These are phyloP conservation scores for Citrus inodora DNA, from an alignment of 345 rosid genomes.

Conservation along the genomic window DNA sequence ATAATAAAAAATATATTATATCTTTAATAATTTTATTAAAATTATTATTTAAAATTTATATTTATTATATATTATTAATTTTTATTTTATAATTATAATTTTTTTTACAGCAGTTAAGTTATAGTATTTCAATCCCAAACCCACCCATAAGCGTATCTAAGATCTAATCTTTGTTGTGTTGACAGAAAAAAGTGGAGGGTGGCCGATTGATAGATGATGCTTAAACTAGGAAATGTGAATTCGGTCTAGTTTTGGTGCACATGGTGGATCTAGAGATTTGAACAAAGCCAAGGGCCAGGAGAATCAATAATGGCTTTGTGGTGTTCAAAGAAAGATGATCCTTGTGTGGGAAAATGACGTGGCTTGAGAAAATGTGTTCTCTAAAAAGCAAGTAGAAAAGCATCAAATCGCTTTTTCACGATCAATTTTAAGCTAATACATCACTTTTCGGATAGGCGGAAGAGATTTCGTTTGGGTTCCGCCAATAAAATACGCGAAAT, in stretches of 20 bases:
- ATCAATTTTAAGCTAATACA: background rate
- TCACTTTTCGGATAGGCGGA: constrained; percentile 5
- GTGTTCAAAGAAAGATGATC: constrained; percentile 17
- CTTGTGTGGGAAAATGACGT: constrained; percentile 8
- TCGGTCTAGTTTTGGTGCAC: background rate
- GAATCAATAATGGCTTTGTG: constrained; percentile 16
- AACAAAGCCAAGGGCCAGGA: background rate
- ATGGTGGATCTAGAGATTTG: constrained; percentile 5
- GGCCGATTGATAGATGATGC: background rate
- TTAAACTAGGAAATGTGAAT: background rate
- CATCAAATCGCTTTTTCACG: background rate
- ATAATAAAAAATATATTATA: no score
- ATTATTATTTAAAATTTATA: no score
- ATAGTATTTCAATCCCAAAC: no score
- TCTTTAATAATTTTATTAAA: no score
- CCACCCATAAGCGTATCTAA: no score
- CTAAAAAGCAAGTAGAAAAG: background rate
- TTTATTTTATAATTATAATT: no score
- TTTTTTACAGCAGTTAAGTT: rapidly evolving
- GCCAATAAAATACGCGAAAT: background rate
- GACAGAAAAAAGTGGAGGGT: background rate
- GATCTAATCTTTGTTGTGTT: background rate
- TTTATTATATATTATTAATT: no score
- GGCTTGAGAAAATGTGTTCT: constrained; percentile 1
- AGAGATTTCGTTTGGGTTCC: background rate